phyloP scores from a whole-genome alignment of 805 yeast species.

The Candida ovalis region DNA sequence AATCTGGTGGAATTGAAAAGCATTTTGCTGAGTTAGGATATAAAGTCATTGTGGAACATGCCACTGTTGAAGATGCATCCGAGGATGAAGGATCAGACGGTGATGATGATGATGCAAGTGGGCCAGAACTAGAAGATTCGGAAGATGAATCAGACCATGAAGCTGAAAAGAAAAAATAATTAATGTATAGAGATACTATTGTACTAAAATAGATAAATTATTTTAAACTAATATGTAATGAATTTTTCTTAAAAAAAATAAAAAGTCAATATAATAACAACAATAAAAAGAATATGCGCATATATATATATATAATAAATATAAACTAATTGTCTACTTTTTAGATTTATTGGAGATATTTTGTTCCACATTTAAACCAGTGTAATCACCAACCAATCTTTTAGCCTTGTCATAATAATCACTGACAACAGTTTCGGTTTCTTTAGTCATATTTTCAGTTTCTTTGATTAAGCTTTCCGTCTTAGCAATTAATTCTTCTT shows the following conservation, averaged over 20 bases:
- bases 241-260: too few species aligned
- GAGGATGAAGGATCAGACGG: constrained; percentile 19
- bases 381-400: constrained; percentile 44
- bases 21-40: constrained; percentile 55
- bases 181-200: too few species aligned
- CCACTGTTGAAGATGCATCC: constrained; percentile 25
- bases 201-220: too few species aligned
- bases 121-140: constrained; percentile 22
- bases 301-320: background rate
- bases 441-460: constrained; percentile 40
- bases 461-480: constrained; percentile 42
- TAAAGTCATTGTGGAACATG: constrained; percentile 52
- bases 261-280: background rate
- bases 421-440: constrained; percentile 36
- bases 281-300: background rate
- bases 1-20: constrained; percentile 41
- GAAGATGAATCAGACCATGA: constrained; percentile 15
- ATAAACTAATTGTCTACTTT: background rate
- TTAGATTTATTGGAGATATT: constrained; percentile 49
- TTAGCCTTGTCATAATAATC: constrained; percentile 32
- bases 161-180: too few species aligned
- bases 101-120: constrained; percentile 32
- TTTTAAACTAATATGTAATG: too few species aligned
- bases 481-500: constrained; percentile 43
- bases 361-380: constrained; percentile 69